phyloP scores from a whole-genome alignment of 495 filamentous ascomycete genomes.

The Pyrenula massariospora region DNA sequence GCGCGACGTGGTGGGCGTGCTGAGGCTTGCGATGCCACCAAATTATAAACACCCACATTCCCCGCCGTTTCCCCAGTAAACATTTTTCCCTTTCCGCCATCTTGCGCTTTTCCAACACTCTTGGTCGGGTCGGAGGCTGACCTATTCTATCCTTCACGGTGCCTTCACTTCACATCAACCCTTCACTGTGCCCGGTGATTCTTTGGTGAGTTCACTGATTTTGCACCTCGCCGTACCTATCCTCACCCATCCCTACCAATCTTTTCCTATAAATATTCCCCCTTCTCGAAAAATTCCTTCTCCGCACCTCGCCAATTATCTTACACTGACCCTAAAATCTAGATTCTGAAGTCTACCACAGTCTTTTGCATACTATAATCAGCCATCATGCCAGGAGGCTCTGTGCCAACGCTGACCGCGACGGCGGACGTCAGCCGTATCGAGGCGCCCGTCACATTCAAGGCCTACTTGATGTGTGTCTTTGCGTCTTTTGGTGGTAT shows the following conservation, averaged over 20 bases:
- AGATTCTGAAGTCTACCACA: not conserved
- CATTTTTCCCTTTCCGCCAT: not conserved
- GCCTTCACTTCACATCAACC: not conserved
- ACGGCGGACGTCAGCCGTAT: constrained; percentile 29
- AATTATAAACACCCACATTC: not conserved
- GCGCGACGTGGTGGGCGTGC: not conserved
- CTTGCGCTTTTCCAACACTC: not conserved
- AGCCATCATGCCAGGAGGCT: not conserved
- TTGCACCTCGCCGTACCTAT: no score
- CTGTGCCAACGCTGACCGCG: constrained; percentile 8
- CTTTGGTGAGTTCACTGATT: not conserved
- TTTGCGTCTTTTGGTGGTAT: constrained; percentile 50
- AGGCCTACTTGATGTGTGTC: constrained; percentile 51
- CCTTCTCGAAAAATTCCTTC: not conserved
- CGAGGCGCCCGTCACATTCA: constrained; percentile 52
- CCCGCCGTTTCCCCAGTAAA: not conserved
- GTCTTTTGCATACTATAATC: not conserved
- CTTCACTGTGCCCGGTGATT: not conserved
- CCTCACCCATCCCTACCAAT: no score
- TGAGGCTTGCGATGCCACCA: not conserved
- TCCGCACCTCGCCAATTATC: no score
- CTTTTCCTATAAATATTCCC: no score
- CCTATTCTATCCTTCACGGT: not conserved
- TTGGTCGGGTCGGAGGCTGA: no score
- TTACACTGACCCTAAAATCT: not conserved